Base-by-base conservation (phyloP, 164 flowering plant genomes). In the Tetrastigma voinierianum region DNA sequence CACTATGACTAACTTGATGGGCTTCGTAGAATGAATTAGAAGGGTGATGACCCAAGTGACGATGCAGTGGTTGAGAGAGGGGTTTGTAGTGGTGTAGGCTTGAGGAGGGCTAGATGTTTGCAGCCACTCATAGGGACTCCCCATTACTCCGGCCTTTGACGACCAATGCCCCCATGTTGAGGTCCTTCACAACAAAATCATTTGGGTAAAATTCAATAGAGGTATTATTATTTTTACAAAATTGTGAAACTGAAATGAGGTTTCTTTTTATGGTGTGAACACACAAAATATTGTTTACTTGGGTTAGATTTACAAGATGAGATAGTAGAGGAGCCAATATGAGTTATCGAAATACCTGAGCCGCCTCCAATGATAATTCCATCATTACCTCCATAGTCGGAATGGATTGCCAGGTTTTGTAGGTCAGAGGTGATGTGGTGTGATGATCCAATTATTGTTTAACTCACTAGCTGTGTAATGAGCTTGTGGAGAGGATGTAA, bases 131-230 rank as follows among this genome's bases (percentile, higher is more conserved):
- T n/a, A n/a, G n/a, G n/a, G n/a, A n/a, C n/a, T n/a, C n/a, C n/a
- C n/a, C n/a, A n/a, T n/a, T n/a, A n/a, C n/a, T n/a, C n/a, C n/a
- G n/a, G n/a, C n/a, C n/a, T n/a, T n/a, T n/a, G n/a, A n/a, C n/a
- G n/a, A n/a, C n/a, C n/a, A n/a, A n/a, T n/a, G 58, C 58, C 17
- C 58, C 58, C 17, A 55, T 55, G 58, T 18, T 18, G 1, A 55
- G 58, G 8, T 55, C 58, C 58, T 55, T 55, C 58, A 55, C 58
- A 55, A 11, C 16, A 55, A 55, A 55, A 8, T 12, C 14, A 55
- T 11, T 11, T 1, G 20, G 58, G 13, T 10, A 55, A n/a, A 21
- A 55, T 47, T 47, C 51, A 47, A 55, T 18, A 18, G 14, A 55
- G 10, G 25, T 55, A 18, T 55, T 55, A 21, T 55, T 55, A 55